Percentiles rank a stretch among this genome's conserved stretches.
phyloP scores from a whole-genome alignment of 352 stramenopile species.

The Pythium vanterpoolii region DNA sequence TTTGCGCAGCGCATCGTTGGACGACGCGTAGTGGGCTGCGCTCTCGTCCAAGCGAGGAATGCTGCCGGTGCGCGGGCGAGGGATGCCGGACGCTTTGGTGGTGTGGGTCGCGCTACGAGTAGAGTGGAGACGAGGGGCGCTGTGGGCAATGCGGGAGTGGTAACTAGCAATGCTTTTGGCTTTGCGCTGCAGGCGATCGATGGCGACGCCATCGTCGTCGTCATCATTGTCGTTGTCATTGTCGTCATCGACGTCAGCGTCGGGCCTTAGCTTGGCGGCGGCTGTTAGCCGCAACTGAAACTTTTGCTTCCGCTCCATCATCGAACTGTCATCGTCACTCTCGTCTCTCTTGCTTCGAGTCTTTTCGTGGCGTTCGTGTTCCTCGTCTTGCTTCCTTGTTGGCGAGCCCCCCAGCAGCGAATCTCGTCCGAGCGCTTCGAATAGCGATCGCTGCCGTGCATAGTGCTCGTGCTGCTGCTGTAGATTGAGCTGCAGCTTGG shows the following conservation, averaged over 20 bases:
- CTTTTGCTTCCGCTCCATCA: neutral
- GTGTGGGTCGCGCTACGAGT: neutral
- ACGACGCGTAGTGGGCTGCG: slow-evolving; percentile 34
- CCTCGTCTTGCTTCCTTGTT: neutral
- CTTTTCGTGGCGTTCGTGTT: neutral
- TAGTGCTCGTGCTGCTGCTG: slow-evolving; percentile 63
- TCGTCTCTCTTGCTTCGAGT: neutral
- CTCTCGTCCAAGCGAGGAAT: slow-evolving; percentile 35
- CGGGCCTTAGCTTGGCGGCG: neutral
- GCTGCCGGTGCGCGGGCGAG: neutral
- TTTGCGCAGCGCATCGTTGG: slow-evolving; percentile 62
- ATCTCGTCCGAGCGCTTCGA: slow-evolving; percentile 46
- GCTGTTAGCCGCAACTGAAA: slow-evolving; percentile 19
- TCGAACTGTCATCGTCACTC: neutral
- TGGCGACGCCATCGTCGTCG: neutral
- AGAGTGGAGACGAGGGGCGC: neutral
- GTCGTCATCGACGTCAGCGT: neutral
- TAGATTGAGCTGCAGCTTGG: slow-evolving; percentile 47
- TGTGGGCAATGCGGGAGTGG: slow-evolving; percentile 14
- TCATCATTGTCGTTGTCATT: neutral
- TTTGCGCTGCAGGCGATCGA: slow-evolving; percentile 21
- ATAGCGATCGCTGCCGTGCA: slow-evolving; percentile 49
- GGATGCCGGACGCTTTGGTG: too few species aligned
- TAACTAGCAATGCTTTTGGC: slow-evolving; percentile 23
- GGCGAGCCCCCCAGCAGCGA: slow-evolving; percentile 16